phyloP scores from a whole-genome alignment of 805 yeast genomes.

The Candida tallmaniae region DNA sequence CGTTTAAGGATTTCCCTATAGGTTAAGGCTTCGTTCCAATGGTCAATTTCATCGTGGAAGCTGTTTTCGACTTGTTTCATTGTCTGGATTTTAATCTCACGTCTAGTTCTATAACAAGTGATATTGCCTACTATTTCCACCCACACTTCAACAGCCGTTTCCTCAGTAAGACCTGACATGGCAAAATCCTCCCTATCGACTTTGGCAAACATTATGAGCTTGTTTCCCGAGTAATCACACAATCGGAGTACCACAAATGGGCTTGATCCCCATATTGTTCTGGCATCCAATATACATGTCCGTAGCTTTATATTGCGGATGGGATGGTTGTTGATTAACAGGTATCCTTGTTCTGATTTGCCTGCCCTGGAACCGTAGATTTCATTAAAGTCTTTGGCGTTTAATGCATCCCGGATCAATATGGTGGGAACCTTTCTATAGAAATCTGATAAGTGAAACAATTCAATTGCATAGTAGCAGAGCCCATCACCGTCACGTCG shows the following conservation, averaged over 20 bases:
- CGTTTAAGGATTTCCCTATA: slow-evolving; percentile 14
- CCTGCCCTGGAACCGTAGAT: too few relatives aligned
- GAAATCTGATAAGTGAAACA: slow-evolving; percentile 31
- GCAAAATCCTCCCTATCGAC: too few relatives aligned
- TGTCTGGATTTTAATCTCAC: slow-evolving; percentile 12
- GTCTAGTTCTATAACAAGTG: too few relatives aligned
- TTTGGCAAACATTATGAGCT: too few relatives aligned
- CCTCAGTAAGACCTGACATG: too few relatives aligned
- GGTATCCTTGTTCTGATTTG: neutral
- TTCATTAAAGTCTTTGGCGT: slow-evolving; percentile 5
- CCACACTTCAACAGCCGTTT: too few relatives aligned
- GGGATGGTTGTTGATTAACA: slow-evolving; percentile 33
- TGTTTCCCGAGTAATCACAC: neutral
- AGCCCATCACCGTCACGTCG: slow-evolving; percentile 18
- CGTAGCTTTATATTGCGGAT: slow-evolving; percentile 17
- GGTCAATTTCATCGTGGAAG: slow-evolving; percentile 21
- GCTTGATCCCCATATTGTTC: too few relatives aligned
- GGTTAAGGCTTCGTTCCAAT: slow-evolving; percentile 24
- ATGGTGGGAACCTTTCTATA: slow-evolving; percentile 18
- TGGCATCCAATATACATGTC: too few relatives aligned
- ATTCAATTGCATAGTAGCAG: slow-evolving; percentile 28
- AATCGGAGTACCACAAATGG: too few relatives aligned
- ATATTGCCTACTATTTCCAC: too few relatives aligned
- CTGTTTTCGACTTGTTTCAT: slow-evolving; percentile 2
- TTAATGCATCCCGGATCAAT: slow-evolving; percentile 21